phyloP scores from a whole-genome alignment of 2,329 filamentous ascomycete genomes.

The Chaetomiaceae sp. region DNA sequence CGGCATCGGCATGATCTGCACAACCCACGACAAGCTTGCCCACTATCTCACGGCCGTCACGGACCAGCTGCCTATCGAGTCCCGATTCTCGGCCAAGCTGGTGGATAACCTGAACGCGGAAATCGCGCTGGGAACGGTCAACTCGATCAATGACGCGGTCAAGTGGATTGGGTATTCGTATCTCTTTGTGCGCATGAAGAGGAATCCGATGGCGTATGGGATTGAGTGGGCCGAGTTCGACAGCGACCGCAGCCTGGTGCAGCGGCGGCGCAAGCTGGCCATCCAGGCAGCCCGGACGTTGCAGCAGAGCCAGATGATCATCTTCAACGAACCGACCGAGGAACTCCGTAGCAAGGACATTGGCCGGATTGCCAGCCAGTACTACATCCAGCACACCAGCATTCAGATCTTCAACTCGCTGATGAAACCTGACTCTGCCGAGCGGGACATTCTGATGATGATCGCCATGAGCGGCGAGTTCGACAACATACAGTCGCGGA shows the following conservation, averaged over 20 bases:
- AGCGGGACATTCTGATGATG: conserved; percentile 92
- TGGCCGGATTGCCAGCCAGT: conserved; percentile 94
- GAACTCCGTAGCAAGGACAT: conserved; percentile 92
- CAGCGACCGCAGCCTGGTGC: conserved; percentile 82
- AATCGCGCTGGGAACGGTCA: conserved; percentile 88
- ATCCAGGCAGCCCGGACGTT: conserved; percentile 82
- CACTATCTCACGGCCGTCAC: conserved; percentile 93
- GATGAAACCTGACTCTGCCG: conserved; percentile 80
- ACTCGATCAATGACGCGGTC: conserved; percentile 85
- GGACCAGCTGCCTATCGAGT: conserved; percentile 94
- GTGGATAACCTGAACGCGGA: conserved; percentile 97
- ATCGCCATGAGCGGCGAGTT: conserved; percentile 97
- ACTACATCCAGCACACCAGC: conserved; percentile 87
- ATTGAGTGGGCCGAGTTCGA: conserved; percentile 90
- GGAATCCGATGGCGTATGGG: conserved; percentile 84
- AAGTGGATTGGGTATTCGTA: conserved; percentile 99
- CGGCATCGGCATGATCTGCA: conserved; percentile 97
- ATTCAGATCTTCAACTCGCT: conserved; percentile 94
- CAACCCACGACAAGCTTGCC: conserved; percentile 83
- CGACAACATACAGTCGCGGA: conserved; percentile 89
- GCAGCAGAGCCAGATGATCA: conserved; percentile 96
- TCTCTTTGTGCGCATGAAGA: conserved; percentile 91
- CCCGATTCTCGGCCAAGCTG: conserved; percentile 86
- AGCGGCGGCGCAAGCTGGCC: conserved; percentile 75
- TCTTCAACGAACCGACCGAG: conserved; percentile 92